Percentiles rank a stretch among this genome's conserved stretches.
These are phyloP conservation scores for Galium porrigens DNA, from an alignment of 305 asterid species.

Conservation along the genomic window DNA sequence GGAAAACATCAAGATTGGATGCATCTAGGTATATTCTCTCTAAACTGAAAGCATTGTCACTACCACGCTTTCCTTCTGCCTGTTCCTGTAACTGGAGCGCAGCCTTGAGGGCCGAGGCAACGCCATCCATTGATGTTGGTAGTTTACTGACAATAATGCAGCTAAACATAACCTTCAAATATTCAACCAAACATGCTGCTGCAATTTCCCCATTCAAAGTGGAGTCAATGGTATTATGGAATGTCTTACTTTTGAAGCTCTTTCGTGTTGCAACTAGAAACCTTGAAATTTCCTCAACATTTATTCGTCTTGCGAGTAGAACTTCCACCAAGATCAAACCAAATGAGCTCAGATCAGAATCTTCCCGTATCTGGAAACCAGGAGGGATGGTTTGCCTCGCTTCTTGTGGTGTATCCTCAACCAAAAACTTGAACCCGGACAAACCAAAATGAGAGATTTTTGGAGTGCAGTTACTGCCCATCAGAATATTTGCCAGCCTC, in stretches of 20 bases:
- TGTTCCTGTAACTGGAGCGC: conserved; percentile 4
- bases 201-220: not conserved
- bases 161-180: not conserved
- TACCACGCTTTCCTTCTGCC: not conserved
- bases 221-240: not conserved
- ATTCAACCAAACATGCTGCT: not conserved
- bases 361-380: not conserved
- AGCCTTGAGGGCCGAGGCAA: not conserved
- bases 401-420: not conserved
- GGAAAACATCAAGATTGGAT: not conserved
- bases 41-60: not conserved
- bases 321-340: conserved; percentile 2
- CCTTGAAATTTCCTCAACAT: not conserved
- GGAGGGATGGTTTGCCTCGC: not conserved
- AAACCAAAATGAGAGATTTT: not conserved
- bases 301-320: not conserved
- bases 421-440: not conserved
- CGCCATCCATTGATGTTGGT: not conserved
- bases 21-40: not conserved
- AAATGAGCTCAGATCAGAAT: not conserved
- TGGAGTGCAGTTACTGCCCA: not conserved
- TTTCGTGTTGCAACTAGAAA: not conserved
- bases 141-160: not conserved
- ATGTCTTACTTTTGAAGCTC: not conserved
- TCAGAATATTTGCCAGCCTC: conserved; percentile 2